Percentiles rank a stretch among this genome's conserved stretches.
Conservation (phyloP, 2,329 filamentous ascomycete species). For the Pseudopithomyces chartarum region DNA sequence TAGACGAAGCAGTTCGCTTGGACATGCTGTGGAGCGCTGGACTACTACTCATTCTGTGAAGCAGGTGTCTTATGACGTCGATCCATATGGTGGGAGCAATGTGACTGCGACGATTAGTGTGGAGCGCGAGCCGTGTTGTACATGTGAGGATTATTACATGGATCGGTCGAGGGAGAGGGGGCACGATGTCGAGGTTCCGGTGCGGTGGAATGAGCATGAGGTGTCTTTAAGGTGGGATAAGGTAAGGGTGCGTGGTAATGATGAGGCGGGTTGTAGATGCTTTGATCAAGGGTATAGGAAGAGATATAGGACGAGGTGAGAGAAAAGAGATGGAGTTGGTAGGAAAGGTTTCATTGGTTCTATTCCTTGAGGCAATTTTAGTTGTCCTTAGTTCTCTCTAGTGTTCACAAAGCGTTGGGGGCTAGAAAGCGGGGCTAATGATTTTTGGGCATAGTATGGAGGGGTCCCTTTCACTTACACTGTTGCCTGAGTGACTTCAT, state of each 20-base stretch:
- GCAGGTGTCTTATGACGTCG: slow-evolving; percentile 17
- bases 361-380: too few species aligned
- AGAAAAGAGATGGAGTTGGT: slow-evolving; percentile 16
- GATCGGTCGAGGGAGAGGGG: slow-evolving; percentile 12
- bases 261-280: slow-evolving; percentile 22
- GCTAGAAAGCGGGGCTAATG: background rate
- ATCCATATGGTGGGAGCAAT: slow-evolving; percentile 11
- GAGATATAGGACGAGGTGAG: slow-evolving; percentile 20
- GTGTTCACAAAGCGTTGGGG: background rate
- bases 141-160: slow-evolving; percentile 23
- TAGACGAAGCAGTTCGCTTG: background rate
- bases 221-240: slow-evolving; percentile 25
- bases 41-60: slow-evolving; percentile 19
- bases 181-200: slow-evolving; percentile 18
- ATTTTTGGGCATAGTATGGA: background rate
- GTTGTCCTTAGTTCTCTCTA: too few species aligned
- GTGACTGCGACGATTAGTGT: slow-evolving; percentile 24
- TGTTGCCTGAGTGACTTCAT: background rate
- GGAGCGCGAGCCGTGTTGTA: slow-evolving; percentile 25
- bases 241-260: slow-evolving; percentile 19
- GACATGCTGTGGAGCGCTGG: slow-evolving; percentile 15
- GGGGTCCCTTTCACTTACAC: background rate
- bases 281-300: slow-evolving; percentile 26
- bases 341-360: too few species aligned
- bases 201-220: slow-evolving; percentile 23